These are phyloP conservation scores for Prototheca stagnorum DNA, from an alignment of 163 green algal genomes.

Conservation along the genomic window DNA sequence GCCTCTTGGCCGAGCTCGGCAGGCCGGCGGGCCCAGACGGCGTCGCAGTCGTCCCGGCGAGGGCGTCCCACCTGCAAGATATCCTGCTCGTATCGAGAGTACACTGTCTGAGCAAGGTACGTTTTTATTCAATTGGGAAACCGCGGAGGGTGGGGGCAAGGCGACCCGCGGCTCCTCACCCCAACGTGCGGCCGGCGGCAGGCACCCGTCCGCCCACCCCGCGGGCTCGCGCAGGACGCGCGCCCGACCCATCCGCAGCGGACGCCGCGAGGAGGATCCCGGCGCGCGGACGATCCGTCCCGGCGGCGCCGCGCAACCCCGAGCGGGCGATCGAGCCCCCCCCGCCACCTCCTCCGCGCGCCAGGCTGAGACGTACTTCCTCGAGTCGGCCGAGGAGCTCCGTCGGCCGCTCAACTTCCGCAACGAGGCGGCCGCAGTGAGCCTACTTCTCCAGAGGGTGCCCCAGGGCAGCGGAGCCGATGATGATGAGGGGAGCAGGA, in stretches of 20 bases:
- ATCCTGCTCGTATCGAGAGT: slow-evolving; percentile 7
- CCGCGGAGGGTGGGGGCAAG: no score
- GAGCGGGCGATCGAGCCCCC: neutral
- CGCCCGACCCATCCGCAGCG: no score
- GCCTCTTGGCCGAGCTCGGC: neutral
- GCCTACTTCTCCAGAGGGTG: slow-evolving; percentile 10
- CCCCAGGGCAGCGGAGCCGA: neutral
- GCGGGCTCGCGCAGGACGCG: neutral
- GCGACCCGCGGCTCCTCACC: no score
- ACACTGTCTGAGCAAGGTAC: slow-evolving; percentile 21
- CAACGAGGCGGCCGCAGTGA: slow-evolving; percentile 21
- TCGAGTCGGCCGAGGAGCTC: slow-evolving; percentile 7
- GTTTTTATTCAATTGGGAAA: no score
- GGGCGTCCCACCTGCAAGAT: neutral
- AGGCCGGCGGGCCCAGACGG: neutral
- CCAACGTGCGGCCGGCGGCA: no score
- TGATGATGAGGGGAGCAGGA: no score
- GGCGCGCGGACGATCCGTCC: no score
- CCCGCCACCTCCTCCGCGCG: neutral
- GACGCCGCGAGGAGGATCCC: no score
- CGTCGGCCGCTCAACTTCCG: slow-evolving; percentile 11
- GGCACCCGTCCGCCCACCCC: neutral
- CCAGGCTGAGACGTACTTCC: slow-evolving; percentile 22
- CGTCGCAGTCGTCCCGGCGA: neutral
- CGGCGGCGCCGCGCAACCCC: neutral